Conservation (phyloP, 148 eudicot genomes). For the Fagopyrum tataricum region DNA sequence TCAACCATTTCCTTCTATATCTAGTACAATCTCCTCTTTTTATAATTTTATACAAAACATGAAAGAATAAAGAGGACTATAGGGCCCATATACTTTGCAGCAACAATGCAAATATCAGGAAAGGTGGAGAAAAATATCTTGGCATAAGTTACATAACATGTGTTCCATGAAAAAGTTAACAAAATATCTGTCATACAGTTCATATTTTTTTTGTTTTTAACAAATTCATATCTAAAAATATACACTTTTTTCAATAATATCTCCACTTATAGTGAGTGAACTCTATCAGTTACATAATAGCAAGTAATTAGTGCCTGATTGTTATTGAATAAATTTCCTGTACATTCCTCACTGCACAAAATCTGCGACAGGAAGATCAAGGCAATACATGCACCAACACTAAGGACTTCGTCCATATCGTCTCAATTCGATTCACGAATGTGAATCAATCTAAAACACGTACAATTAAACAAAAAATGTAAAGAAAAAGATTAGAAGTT, state of each 20-base stretch:
- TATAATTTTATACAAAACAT: too few species aligned
- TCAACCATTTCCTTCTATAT: not conserved
- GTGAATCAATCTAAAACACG: constrained; percentile 1
- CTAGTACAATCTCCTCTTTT: not conserved
- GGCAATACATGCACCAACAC: not conserved
- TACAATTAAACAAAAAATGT: too few species aligned
- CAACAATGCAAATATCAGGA: not conserved
- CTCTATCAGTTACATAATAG: too few species aligned
- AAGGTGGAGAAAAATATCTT: not conserved
- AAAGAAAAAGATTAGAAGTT: too few species aligned
- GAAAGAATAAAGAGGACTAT: too few species aligned
- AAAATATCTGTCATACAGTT: too few species aligned
- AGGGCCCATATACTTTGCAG: too few species aligned
- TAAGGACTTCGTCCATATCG: not conserved
- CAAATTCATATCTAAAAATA: too few species aligned
- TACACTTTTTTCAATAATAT: too few species aligned
- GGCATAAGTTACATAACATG: not conserved
- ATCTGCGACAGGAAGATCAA: not conserved
- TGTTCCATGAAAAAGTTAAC: too few species aligned
- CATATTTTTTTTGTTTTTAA: too few species aligned
- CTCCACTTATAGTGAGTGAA: too few species aligned
- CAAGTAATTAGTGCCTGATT: not conserved
- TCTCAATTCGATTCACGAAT: not conserved
- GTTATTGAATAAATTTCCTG: not conserved
- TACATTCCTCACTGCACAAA: not conserved